These are phyloP conservation scores for Boeremia lycopersici DNA, from an alignment of 2,329 filamentous ascomycete species.

Conservation along the genomic window DNA sequence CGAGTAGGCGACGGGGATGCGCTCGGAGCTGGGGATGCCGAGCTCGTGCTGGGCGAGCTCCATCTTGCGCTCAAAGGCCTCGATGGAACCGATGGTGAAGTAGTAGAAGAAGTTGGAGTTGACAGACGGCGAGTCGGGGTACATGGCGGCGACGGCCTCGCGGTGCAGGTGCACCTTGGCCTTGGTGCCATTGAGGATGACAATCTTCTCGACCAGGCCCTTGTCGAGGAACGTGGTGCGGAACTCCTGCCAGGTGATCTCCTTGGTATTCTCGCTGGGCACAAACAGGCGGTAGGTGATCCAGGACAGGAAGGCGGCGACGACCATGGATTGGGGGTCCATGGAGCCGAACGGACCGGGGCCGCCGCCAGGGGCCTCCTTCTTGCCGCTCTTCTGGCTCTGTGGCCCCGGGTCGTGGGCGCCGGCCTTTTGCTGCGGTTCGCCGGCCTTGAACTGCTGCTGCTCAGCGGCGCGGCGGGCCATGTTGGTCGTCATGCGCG, in stretches of 20 bases:
- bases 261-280: constrained; percentile 68
- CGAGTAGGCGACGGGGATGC: constrained; percentile 90
- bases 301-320: constrained; percentile 66
- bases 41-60: constrained; percentile 89
- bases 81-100: constrained; percentile 93
- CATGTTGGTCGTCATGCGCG: constrained; percentile 62
- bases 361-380: constrained; percentile 35
- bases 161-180: constrained; percentile 83
- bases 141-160: constrained; percentile 72
- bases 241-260: constrained; percentile 99
- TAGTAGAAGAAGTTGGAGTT: constrained; percentile 80
- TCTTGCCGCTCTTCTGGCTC: constrained; percentile 38
- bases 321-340: constrained; percentile 62
- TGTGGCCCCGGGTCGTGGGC: constrained; percentile 54
- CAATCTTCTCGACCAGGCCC: constrained; percentile 91
- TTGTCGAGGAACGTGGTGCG: constrained; percentile 92
- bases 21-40: constrained; percentile 81
- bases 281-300: constrained; percentile 66
- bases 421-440: constrained; percentile 52
- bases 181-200: constrained; percentile 75
- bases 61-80: constrained; percentile 86
- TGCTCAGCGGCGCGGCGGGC: constrained; percentile 58
- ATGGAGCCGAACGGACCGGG: constrained; percentile 42
- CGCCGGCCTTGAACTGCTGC: constrained; percentile 29
- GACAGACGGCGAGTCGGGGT: constrained; percentile 74